Evolutionary conservation across 2,329 filamentous ascomycete species (phyloP).

Genomic region (Beauveria medogensis): DNA sequence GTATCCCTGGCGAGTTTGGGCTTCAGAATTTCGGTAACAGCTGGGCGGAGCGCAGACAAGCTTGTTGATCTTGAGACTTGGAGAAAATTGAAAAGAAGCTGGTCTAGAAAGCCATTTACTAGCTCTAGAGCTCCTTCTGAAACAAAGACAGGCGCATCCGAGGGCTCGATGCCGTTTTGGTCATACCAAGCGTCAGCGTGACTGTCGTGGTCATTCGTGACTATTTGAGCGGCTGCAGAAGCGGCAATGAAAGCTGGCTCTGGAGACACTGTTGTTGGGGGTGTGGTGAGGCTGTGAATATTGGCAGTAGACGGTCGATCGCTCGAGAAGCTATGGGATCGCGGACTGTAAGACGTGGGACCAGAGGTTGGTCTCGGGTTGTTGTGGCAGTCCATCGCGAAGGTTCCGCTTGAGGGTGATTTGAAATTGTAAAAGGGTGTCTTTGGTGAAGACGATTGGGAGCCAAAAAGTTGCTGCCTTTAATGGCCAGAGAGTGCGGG

Average conservation of each 20-base stretch:
- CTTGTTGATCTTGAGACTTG: conserved; percentile 69
- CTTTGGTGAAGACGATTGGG: background rate
- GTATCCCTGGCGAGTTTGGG: conserved; percentile 81
- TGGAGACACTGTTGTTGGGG: conserved; percentile 62
- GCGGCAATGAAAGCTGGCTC: conserved; percentile 80
- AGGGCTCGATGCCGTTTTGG: conserved; percentile 56
- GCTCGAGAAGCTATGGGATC: conserved; percentile 60
- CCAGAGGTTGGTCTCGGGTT: conserved; percentile 27
- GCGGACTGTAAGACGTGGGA: conserved; percentile 26
- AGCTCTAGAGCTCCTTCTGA: conserved; percentile 65
- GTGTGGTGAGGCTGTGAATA: conserved; percentile 52
- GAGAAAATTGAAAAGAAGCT: conserved; percentile 87
- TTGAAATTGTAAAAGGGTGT: background rate
- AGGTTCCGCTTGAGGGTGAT: background rate
- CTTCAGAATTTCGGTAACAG: conserved; percentile 80
- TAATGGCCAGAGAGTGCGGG: background rate
- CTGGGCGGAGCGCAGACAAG: conserved; percentile 66
- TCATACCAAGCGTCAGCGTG: conserved; percentile 63
- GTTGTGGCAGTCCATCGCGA: background rate
- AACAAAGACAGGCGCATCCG: conserved; percentile 62
- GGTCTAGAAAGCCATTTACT: conserved; percentile 88
- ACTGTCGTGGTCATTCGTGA: conserved; percentile 79
- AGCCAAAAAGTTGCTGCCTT: background rate
- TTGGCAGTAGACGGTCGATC: conserved; percentile 56
- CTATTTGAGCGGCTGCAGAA: conserved; percentile 82